Conservation (phyloP, 805 yeast genomes). For the Metschnikowia santaceciliae region DNA sequence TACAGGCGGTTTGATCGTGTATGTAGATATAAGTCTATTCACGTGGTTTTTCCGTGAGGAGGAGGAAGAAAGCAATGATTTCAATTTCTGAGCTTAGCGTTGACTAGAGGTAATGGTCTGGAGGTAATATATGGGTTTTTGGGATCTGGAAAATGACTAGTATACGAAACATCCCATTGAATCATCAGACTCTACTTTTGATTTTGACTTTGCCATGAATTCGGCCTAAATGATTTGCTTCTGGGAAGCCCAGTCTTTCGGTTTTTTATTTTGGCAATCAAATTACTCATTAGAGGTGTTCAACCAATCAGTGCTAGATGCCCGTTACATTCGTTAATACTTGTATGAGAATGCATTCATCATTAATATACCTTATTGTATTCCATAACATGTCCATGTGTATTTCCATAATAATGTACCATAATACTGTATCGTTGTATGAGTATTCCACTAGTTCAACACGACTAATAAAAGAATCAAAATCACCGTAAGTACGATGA, state of each 20-base stretch:
- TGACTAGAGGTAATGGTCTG: background rate
- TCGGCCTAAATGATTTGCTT: background rate
- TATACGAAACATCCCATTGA: no score
- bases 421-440: background rate
- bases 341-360: no score
- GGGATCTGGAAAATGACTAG: no score
- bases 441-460: constrained; percentile 22
- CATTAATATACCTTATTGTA: background rate
- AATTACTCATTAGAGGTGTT: background rate
- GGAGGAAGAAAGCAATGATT: constrained; percentile 44
- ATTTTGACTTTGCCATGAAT: background rate
- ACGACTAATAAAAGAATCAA: constrained; percentile 39
- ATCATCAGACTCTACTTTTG: background rate
- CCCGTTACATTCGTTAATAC: background rate
- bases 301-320: background rate
- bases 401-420: no score
- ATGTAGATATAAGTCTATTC: constrained; percentile 40
- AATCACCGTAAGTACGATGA: constrained; percentile 37
- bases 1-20: constrained; percentile 42
- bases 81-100: constrained; percentile 29
- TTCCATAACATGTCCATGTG: background rate
- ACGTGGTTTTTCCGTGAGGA: constrained; percentile 45
- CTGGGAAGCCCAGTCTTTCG: background rate
- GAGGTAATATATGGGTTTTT: background rate
- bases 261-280: background rate